Percentiles rank a stretch among this genome's conserved stretches.
These are phyloP conservation scores for Butyriboletus appendiculatus DNA, from an alignment of 1,284 basidiomycete species.

Conservation along the genomic window DNA sequence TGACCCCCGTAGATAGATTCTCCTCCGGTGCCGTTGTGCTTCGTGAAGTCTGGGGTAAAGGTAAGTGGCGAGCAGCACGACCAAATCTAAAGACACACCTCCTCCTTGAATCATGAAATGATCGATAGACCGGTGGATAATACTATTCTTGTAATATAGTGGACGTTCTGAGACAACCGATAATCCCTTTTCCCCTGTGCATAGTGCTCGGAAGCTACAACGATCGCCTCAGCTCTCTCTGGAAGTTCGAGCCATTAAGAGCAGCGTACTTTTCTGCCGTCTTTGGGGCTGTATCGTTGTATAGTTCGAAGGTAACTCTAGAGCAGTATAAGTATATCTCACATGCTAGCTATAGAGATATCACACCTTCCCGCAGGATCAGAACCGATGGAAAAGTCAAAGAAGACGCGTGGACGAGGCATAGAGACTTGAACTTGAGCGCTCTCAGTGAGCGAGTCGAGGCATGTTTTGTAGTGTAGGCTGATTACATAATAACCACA, in stretches of 20 bases:
- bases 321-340: constrained; percentile 6
- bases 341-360: neutral
- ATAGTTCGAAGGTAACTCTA: constrained; percentile 83
- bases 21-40: constrained; percentile 80
- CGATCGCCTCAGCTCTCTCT: constrained; percentile 6
- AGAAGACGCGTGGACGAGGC: constrained; percentile 61
- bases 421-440: constrained; percentile 6
- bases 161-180: constrained; percentile 62
- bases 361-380: constrained; percentile 58
- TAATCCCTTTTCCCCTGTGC: constrained; percentile 84
- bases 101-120: constrained; percentile 91
- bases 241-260: neutral
- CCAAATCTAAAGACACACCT: constrained; percentile 39
- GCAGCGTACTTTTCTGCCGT: constrained; percentile 80
- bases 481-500: constrained; percentile 16
- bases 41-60: constrained; percentile 62
- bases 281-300: constrained; percentile 73
- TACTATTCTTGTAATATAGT: constrained; percentile 81
- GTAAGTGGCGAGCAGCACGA: constrained; percentile 2
- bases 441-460: too few species aligned
- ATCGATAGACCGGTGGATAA: constrained; percentile 79
- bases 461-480: neutral
- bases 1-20: constrained; percentile 78
- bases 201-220: constrained; percentile 81
- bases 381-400: constrained; percentile 61